Evolutionary conservation across 805 yeast species (phyloP).

Genomic region (Lipomyces mesembrius): DNA sequence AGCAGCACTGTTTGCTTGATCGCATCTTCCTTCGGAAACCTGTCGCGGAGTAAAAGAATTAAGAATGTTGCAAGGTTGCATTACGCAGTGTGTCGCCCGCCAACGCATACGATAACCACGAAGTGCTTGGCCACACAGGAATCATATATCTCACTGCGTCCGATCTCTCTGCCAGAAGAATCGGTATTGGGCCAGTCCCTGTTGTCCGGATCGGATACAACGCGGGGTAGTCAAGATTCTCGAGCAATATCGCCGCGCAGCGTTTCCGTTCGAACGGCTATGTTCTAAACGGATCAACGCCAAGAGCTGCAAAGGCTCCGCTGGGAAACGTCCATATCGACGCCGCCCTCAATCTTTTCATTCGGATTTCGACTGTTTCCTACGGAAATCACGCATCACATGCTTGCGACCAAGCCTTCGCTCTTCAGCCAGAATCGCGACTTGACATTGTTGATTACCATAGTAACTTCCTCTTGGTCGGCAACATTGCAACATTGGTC

Average conservation of each 20-base stretch:
- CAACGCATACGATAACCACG: slow-evolving; percentile 3
- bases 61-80: background rate
- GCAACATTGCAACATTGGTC: too few relatives aligned
- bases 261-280: background rate
- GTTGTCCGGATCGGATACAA: background rate
- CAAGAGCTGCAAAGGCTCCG: background rate
- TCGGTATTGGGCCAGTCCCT: background rate
- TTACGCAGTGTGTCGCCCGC: background rate
- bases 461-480: too few relatives aligned
- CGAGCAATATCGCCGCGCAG: slow-evolving; percentile 1
- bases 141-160: slow-evolving; percentile 2
- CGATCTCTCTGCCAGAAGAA: background rate
- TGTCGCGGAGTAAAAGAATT: background rate
- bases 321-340: background rate
- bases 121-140: slow-evolving; percentile 4
- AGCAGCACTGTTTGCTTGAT: too few relatives aligned
- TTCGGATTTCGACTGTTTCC: too few relatives aligned
- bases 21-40: background rate
- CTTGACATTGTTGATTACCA: too few relatives aligned
- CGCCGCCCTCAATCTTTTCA: too few relatives aligned
- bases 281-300: background rate
- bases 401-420: too few relatives aligned
- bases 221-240: background rate
- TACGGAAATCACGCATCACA: too few relatives aligned
- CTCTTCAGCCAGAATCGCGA: too few relatives aligned